Conservation (phyloP, 1,284 basidiomycete genomes). For the Ceratobasidium sp. region DNA sequence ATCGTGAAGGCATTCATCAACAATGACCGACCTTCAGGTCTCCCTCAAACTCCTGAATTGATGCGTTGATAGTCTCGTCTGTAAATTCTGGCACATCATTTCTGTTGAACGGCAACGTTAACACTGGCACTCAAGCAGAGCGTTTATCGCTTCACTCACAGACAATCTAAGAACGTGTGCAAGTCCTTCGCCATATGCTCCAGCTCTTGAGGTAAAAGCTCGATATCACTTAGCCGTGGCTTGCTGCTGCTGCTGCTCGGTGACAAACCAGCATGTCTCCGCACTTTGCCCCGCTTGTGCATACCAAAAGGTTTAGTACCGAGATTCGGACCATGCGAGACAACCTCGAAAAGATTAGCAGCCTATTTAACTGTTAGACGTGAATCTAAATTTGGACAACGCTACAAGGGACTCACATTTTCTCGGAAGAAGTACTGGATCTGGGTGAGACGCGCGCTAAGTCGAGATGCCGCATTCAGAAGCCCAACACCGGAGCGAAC, state of each 20-base stretch:
- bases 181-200: conserved; percentile 68
- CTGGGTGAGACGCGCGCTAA: conserved; percentile 42
- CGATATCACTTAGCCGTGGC: conserved; percentile 58
- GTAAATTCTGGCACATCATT: conserved; percentile 52
- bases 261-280: no score
- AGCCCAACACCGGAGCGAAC: conserved; percentile 45
- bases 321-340: conserved; percentile 13
- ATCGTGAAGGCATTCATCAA: not conserved
- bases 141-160: conserved; percentile 56
- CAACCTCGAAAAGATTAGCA: conserved; percentile 27
- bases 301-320: conserved; percentile 24
- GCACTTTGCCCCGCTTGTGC: conserved; percentile 36
- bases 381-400: no score
- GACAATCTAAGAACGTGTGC: conserved; percentile 68
- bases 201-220: conserved; percentile 71
- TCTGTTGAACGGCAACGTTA: not conserved
- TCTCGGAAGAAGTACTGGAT: conserved; percentile 46
- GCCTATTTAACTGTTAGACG: not conserved
- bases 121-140: no score
- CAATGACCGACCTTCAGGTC: conserved; percentile 66
- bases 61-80: conserved; percentile 73
- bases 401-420: conserved; percentile 37
- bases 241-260: conserved; percentile 5
- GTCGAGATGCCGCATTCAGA: conserved; percentile 43
- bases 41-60: conserved; percentile 70